Evolutionary conservation across 225 moss, liverwort and hornwort genomes (phyloP), one percentile per base, ranked within the genome.

Genomic region (Bryoerythrophyllum caledonicum): DNA sequence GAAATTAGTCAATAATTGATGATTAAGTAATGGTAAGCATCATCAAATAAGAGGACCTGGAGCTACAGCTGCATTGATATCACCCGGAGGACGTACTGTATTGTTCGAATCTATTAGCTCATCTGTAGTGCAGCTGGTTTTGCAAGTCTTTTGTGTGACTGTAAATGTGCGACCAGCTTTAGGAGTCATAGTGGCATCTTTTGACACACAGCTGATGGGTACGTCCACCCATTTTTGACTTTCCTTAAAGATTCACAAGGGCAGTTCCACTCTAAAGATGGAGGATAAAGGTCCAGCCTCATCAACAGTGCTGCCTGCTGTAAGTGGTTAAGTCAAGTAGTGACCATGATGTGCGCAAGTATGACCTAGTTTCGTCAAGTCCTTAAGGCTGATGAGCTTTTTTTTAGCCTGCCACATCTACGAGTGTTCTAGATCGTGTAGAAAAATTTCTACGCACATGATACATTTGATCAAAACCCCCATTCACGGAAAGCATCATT

Each of bases 341-440:
- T 57, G 70, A 70, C 55, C 21, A 51, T 32, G 32, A 20, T 51
- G 67, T 32, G 49, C n/a, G n/a, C 5, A 49, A 49, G 54, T 35
- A 56, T 63, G 80, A 56, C 72, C 60, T 35, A 28, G 43, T 67
- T 76, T 71, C 60, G 32, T 63, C 41, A 37, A 59, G 52, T n/a
- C n/a, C n/a, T n/a, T n/a, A n/a, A n/a, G n/a, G n/a, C n/a, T n/a
- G n/a, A n/a, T n/a, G n/a, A n/a, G n/a, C n/a, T n/a, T n/a, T n/a
- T n/a, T n/a, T n/a, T n/a, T n/a, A n/a, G n/a, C n/a, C n/a, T n/a
- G n/a, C n/a, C n/a, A n/a, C n/a, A n/a, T n/a, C n/a, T n/a, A n/a
- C n/a, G n/a, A n/a, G n/a, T n/a, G n/a, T n/a, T n/a, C n/a, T n/a
- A n/a, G n/a, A n/a, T n/a, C n/a, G n/a, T n/a, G n/a, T n/a, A n/a